Evolutionary conservation across 345 rosid species (phyloP).

Genomic region (Hypericum androsaemum): DNA sequence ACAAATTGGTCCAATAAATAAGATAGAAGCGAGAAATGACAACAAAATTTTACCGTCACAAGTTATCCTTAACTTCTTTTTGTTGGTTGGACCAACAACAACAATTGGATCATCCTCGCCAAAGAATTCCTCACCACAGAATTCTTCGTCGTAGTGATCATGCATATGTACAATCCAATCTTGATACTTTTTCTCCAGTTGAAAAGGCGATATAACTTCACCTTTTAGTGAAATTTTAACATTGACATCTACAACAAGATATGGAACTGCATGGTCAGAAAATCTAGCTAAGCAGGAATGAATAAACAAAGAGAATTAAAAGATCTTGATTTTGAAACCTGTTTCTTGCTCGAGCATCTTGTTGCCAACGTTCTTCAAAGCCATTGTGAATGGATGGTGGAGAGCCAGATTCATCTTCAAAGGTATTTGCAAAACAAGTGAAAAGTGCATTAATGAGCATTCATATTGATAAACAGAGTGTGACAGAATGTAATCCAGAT

Average conservation of each 20-base stretch:
- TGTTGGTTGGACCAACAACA: conserved; percentile 32
- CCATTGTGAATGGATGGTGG: conserved; percentile 39
- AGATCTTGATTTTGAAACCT: conserved; percentile 24
- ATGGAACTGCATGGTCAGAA: conserved; percentile 3
- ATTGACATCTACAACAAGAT: conserved; percentile 25
- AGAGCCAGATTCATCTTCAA: conserved; percentile 61
- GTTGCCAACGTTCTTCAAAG: conserved; percentile 47
- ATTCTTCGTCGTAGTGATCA: conserved; percentile 47
- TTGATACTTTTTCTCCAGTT: conserved; percentile 48
- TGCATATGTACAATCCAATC: conserved; percentile 71
- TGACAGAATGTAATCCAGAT: no score
- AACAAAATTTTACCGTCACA: conserved; percentile 41
- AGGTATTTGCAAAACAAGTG: neutral
- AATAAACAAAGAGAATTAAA: neutral
- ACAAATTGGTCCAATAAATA: no score
- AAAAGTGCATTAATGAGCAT: no score
- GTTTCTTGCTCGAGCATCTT: conserved; percentile 30
- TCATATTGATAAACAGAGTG: no score
- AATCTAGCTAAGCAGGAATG: neutral
- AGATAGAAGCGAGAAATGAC: neutral
- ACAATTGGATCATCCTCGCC: conserved; percentile 49
- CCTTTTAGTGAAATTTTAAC: conserved; percentile 31
- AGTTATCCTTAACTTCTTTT: conserved; percentile 41
- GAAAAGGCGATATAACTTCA: conserved; percentile 22
- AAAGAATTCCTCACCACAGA: conserved; percentile 5